Evolutionary conservation across 805 yeast species (phyloP).

Genomic region (Starmerella kuoi): DNA sequence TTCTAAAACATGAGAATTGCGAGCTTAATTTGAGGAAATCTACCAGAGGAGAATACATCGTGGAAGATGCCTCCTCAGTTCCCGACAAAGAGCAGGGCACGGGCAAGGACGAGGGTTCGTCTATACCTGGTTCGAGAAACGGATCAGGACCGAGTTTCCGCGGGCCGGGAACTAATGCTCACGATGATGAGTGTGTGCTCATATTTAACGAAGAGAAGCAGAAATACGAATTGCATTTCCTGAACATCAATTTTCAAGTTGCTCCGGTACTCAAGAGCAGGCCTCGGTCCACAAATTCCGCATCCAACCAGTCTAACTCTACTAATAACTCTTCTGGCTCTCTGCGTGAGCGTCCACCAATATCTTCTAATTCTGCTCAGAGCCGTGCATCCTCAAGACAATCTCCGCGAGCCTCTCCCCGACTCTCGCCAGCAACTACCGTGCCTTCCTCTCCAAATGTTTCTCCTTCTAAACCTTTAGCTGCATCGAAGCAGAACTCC

Average conservation of each 20-base stretch:
- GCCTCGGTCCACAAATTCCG: conserved; percentile 1
- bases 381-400: no score
- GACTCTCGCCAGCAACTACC: neutral
- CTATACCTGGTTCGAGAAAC: neutral
- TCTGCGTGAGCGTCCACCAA: neutral
- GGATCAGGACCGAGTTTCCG: conserved; percentile 18
- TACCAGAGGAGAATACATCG: conserved; percentile 13
- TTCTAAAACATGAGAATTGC: neutral
- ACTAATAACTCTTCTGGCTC: neutral
- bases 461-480: neutral
- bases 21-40: conserved; percentile 15
- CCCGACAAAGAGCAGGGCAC: neutral
- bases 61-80: conserved; percentile 7
- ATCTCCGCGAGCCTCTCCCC: no score
- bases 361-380: no score
- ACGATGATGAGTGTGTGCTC: conserved; percentile 53
- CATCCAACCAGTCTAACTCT: neutral
- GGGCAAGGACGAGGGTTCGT: conserved; percentile 5
- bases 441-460: neutral
- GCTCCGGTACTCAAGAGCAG: conserved; percentile 15
- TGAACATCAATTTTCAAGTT: conserved; percentile 19
- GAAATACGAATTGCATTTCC: conserved; percentile 22
- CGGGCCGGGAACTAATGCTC: conserved; percentile 23
- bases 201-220: conserved; percentile 53
- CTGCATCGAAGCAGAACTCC: neutral